Base-by-base conservation (phyloP, 1,139 yeast genomes). In the Hansenula lynferdii region DNA sequence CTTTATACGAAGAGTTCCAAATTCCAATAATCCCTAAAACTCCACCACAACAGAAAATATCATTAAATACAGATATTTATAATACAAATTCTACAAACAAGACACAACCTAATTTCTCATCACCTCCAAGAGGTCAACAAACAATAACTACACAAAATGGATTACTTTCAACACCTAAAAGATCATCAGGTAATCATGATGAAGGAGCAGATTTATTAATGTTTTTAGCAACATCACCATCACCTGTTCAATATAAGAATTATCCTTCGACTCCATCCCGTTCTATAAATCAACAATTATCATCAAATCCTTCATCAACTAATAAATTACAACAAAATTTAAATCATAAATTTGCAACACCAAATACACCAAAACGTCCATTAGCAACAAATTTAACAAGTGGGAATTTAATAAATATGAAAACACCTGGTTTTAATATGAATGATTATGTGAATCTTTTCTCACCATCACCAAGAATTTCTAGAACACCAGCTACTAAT, bases 141-240 rank as follows among this genome's bases (percentile, higher is more conserved):
- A 16, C 38, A 39, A 12, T 39, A 35, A 12, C 30, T 42, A 11
- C n/a, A n/a, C n/a, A n/a, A n/a, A n/a, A n/a, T n/a, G n/a, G n/a
- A n/a, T n/a, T n/a, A n/a, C n/a, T n/a, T n/a, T 43, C 54, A 1
- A 43, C 51, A 3, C 54, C 53, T 16, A 49, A 50, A 28, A 34
- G 28, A 12, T 12, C n/a, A n/a, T n/a, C 11, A 15, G 15, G 17
- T 11, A 61, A 71, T 40, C 80, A 75, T 42, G 85, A 81, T 38
- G 89, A 82, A 57, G 96, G 95, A 6, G 96, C 95, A 1, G 94
- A 84, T 56, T 64, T 86, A 45, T 69, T 86, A 44, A 75, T 86
- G 78, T 86, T 77, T 57, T 68, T 86, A 51, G 95, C 95, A 4
- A 84, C 94, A 5, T 84, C 95, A 4, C 96, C 96, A 1, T 82